Evolutionary conservation across 2,329 filamentous ascomycete genomes (phyloP).

Genomic region (Diaporthe eres): DNA sequence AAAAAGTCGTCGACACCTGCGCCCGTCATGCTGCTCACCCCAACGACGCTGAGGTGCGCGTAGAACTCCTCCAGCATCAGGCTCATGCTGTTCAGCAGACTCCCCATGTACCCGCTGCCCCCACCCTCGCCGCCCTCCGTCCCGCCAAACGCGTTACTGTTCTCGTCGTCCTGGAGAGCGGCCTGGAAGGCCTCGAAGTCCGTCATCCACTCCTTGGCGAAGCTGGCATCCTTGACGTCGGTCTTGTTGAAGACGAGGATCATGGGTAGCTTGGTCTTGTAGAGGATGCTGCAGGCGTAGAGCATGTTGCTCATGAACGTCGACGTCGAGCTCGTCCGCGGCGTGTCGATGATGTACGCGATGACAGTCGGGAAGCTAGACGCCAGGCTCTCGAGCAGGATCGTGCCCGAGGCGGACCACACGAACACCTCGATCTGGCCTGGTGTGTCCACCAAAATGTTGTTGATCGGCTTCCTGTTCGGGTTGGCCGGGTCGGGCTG

Average conservation of each 20-base stretch:
- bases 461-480: slow-evolving; percentile 75
- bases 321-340: slow-evolving; percentile 89
- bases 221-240: slow-evolving; percentile 90
- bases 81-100: slow-evolving; percentile 96
- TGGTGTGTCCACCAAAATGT: slow-evolving; percentile 94
- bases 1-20: slow-evolving; percentile 96
- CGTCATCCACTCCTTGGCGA: slow-evolving; percentile 99
- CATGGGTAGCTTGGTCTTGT: slow-evolving; percentile 99
- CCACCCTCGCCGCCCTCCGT: slow-evolving; percentile 74
- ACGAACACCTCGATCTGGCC: slow-evolving; percentile 99
- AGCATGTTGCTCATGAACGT: slow-evolving; percentile 99
- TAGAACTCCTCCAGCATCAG: slow-evolving; percentile 98
- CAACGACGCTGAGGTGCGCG: slow-evolving; percentile 91
- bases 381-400: slow-evolving; percentile 91
- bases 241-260: slow-evolving; percentile 99
- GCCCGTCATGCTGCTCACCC: slow-evolving; percentile 93
- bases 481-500: slow-evolving; percentile 72
- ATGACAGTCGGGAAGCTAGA: slow-evolving; percentile 97
- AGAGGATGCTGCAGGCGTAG: slow-evolving; percentile 97
- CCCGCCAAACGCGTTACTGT: slow-evolving; percentile 81
- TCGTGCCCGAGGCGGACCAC: slow-evolving; percentile 96
- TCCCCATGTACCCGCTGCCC: slow-evolving; percentile 96
- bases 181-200: slow-evolving; percentile 97
- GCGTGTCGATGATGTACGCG: slow-evolving; percentile 97
- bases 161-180: slow-evolving; percentile 85